Evolutionary conservation across 2,329 filamentous ascomycete genomes (phyloP), one percentile per base, ranked within the genome.

Genomic region (Stagonosporopsis chrysanthemi): DNA sequence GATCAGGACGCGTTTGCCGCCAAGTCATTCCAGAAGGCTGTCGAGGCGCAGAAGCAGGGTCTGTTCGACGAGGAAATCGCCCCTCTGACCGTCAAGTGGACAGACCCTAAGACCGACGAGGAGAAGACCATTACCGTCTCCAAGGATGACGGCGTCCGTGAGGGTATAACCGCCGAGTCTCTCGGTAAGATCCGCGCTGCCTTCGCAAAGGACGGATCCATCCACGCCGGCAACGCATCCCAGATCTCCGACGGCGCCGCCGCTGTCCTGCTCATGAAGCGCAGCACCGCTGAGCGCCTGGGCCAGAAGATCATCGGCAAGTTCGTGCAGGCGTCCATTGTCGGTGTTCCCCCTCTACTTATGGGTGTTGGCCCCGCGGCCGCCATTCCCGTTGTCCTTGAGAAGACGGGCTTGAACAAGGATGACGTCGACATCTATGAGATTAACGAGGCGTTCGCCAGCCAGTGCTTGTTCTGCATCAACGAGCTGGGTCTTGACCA

Each of bases 381-480:
- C 79, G 93, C 95, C 55, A 98, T 99, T 72, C 95, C 95, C 64
- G 90, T 93, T 75, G 93, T 91, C 4, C 88, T 97, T 54, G 85
- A 91, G 75, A 93, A 95, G 77, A 91, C 93, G 0, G 92, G 93
- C 58, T 87, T 99, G 69, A 83, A 82, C 75, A 91, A 89, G 78
- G 89, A 71, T 55, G 94, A 98, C 67, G 92, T 99, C 28, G 95
- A 98, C 76, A 94, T 98, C 73, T 98, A 86, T 73, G 95, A 99
- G 86, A 97, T 99, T 84, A 99, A 99, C 83, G 95, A 99, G 85
- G 95, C 95, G 1, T 99, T 99, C 77, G 95, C 95, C 29, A 91
- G 87, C 63, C 94, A 98, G 84, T 97, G 92, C 78, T 79, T 98
- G 65, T 98, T 90, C 90, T 97, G 92, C 78, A 87, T 91, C 62